These are phyloP conservation scores for Talaromyces sp. DNA, from an alignment of 2,329 filamentous ascomycete species.

Conservation along the genomic window DNA sequence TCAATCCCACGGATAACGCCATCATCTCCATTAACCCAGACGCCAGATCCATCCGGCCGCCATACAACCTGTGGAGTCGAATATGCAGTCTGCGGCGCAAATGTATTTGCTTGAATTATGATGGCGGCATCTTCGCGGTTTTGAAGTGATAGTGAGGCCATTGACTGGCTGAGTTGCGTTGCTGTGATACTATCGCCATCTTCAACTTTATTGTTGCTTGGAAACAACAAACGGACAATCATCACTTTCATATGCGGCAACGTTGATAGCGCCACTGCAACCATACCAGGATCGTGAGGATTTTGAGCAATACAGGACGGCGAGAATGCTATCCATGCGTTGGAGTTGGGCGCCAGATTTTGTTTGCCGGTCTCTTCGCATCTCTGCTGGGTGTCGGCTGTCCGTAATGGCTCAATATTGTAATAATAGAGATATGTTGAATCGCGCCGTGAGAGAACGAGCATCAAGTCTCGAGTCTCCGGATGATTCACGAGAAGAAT, in stretches of 20 bases:
- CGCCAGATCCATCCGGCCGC: slow-evolving; percentile 59
- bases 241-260: slow-evolving; percentile 62
- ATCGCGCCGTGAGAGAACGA: slow-evolving; percentile 56
- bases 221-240: slow-evolving; percentile 56
- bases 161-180: slow-evolving; percentile 52
- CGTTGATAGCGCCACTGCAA: slow-evolving; percentile 60
- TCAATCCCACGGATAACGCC: slow-evolving; percentile 61
- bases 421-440: slow-evolving; percentile 61
- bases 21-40: slow-evolving; percentile 65
- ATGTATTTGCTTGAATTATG: slow-evolving; percentile 56
- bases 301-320: slow-evolving; percentile 56
- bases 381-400: slow-evolving; percentile 19
- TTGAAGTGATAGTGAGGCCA: slow-evolving; percentile 50
- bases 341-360: slow-evolving; percentile 61
- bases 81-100: slow-evolving; percentile 63
- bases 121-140: slow-evolving; percentile 60
- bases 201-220: slow-evolving; percentile 24
- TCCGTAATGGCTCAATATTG: slow-evolving; percentile 18
- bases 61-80: slow-evolving; percentile 61
- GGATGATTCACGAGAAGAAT: slow-evolving; percentile 53
- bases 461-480: slow-evolving; percentile 45
- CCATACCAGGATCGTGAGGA: slow-evolving; percentile 52
- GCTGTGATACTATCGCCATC: slow-evolving; percentile 22
- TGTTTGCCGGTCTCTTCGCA: slow-evolving; percentile 52
- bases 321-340: slow-evolving; percentile 63